phyloP scores from a whole-genome alignment of 805 yeast species.

The Yarrowia sp. region DNA sequence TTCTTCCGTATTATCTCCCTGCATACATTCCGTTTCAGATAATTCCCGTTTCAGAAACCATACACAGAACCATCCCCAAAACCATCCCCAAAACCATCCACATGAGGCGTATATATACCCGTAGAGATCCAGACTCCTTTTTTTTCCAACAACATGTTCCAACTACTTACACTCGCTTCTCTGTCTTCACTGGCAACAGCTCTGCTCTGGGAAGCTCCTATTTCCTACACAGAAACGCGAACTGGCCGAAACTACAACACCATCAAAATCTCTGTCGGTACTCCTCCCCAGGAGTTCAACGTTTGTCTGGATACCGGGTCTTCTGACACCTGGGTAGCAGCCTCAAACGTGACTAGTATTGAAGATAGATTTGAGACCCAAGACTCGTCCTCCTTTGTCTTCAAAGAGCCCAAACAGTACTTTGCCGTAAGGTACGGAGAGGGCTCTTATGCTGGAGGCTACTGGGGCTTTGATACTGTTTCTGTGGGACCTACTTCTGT shows the following conservation, averaged over 20 bases:
- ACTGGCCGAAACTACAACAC: background rate
- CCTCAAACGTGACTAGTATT: background rate
- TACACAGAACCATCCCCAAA: no score
- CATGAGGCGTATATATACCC: background rate
- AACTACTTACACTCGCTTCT: conserved; percentile 1
- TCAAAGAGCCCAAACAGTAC: background rate
- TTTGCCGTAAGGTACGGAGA: background rate
- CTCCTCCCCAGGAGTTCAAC: background rate
- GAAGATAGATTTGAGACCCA: background rate
- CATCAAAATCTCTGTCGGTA: background rate
- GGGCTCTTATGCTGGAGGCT: background rate
- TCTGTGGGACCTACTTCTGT: background rate
- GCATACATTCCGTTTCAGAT: no score
- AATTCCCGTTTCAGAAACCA: background rate
- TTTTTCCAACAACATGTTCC: background rate
- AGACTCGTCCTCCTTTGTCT: background rate
- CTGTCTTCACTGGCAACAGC: background rate
- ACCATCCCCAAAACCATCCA: no score
- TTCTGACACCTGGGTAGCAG: background rate
- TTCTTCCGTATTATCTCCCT: no score
- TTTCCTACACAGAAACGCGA: background rate
- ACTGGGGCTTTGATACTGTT: background rate
- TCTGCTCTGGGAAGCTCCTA: background rate
- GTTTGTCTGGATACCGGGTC: background rate
- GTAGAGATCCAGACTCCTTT: no score